Conservation (phyloP, 805 yeast species). For the Teunomyces kruisii region DNA sequence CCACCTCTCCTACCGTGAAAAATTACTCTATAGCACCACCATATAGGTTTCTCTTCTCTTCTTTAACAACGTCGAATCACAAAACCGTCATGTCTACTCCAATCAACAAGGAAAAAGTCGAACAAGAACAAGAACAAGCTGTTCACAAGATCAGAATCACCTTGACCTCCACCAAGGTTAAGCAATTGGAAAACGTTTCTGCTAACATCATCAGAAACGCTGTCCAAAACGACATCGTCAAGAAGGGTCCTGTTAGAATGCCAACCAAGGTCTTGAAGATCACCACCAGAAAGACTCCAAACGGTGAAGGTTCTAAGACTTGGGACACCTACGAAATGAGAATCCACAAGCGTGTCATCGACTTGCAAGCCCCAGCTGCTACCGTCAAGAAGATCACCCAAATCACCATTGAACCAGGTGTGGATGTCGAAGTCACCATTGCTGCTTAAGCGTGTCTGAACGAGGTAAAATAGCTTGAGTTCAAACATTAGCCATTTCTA, state of each 20-base stretch:
- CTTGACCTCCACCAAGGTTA: slow-evolving; percentile 97
- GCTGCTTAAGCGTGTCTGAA: slow-evolving; percentile 58
- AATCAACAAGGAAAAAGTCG: slow-evolving; percentile 75
- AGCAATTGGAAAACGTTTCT: slow-evolving; percentile 96
- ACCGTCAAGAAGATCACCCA: slow-evolving; percentile 94
- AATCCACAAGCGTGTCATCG: slow-evolving; percentile 99
- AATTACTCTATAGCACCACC: slow-evolving; percentile 1
- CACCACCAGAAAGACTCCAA: slow-evolving; percentile 99
- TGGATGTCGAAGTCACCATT: slow-evolving; percentile 92
- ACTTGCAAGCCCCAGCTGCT: slow-evolving; percentile 94
- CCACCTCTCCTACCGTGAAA: slow-evolving; percentile 1
- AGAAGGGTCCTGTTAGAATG: slow-evolving; percentile 99
- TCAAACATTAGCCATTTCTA: background rate
- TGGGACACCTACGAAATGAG: slow-evolving; percentile 99
- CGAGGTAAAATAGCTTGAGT: background rate
- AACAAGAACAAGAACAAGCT: slow-evolving; percentile 72
- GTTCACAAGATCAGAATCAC: slow-evolving; percentile 98
- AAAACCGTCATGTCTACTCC: slow-evolving; percentile 63
- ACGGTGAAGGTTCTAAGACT: slow-evolving; percentile 99
- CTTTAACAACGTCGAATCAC: slow-evolving; percentile 38
- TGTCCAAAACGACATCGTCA: slow-evolving; percentile 73
- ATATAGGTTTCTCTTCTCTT: slow-evolving; percentile 5
- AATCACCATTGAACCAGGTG: slow-evolving; percentile 99
- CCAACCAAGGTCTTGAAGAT: slow-evolving; percentile 98
- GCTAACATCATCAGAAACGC: slow-evolving; percentile 88